Percentiles rank a stretch among this genome's conserved stretches.
Evolutionary conservation across 2,329 filamentous ascomycete genomes (phyloP).

Genomic region (Penicillium sp.): DNA sequence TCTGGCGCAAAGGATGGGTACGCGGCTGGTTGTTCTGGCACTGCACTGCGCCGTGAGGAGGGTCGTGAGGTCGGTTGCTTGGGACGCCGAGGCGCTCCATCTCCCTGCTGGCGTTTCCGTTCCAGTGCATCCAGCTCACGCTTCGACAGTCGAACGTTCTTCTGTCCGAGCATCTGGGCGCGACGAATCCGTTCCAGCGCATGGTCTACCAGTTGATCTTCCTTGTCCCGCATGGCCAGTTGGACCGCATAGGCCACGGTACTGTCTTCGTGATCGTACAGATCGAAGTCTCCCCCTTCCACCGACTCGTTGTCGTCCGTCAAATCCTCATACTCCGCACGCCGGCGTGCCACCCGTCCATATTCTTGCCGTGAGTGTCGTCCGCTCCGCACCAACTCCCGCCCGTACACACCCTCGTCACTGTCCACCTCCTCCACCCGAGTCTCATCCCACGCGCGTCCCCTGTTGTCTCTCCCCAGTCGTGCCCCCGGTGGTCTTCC

Average conservation of each 20-base stretch:
- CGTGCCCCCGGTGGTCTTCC: constrained; percentile 98
- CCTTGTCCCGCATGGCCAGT: constrained; percentile 63
- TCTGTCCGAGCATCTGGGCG: constrained; percentile 73
- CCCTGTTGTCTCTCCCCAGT: constrained; percentile 62
- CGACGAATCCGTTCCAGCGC: constrained; percentile 79
- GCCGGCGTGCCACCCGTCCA: constrained; percentile 38
- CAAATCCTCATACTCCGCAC: constrained; percentile 48
- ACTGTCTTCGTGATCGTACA: constrained; percentile 55
- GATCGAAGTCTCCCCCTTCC: constrained; percentile 53
- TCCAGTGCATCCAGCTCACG: constrained; percentile 81
- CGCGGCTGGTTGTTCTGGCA: background rate
- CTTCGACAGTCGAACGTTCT: constrained; percentile 76
- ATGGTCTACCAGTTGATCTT: constrained; percentile 74
- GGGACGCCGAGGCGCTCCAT: constrained; percentile 25
- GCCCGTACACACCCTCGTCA: constrained; percentile 44
- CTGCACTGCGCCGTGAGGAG: constrained; percentile 22
- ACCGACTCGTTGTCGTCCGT: constrained; percentile 48
- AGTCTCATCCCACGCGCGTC: constrained; percentile 54
- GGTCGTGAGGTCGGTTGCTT: constrained; percentile 21
- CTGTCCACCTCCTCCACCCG: constrained; percentile 44
- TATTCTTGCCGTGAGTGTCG: constrained; percentile 35
- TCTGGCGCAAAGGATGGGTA: constrained; percentile 12
- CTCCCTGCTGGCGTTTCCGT: constrained; percentile 61
- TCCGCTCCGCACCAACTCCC: constrained; percentile 26
- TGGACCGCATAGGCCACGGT: constrained; percentile 52